Base-by-base conservation (phyloP, 768 basidiomycete species). In the Atractiella rhizophila region DNA sequence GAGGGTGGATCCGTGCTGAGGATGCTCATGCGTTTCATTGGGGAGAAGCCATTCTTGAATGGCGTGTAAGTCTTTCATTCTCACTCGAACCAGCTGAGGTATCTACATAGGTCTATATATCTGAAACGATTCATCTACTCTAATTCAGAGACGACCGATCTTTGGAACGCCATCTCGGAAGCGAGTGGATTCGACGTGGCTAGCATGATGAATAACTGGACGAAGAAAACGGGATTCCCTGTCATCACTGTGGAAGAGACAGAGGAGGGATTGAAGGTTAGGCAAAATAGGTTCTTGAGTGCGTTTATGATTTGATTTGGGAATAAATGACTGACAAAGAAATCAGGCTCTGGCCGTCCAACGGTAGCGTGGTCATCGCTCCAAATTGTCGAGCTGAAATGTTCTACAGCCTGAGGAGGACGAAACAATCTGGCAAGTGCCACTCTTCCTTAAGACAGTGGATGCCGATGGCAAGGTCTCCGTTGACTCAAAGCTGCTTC, bases 161-260 rank as follows among this genome's bases (percentile, higher is more conserved):
- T 96, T 4, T 91, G 82, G 78, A 64, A 73, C 41, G 83, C 81
- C 24, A 80, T 94, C 42, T 63, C 68, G 35, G 65, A 68, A 48
- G 71, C 82, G 2, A 77, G 73, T 29, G 74, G 67, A 7, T 55
- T 73, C 18, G 72, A 91, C 49, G 67, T 86, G 28, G 65, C 74
- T 3, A 64, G 65, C 36, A 65, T 94, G 51, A 85, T 94, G 79
- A 70, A 79, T 44, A 76, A 75, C 55, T 98, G 86, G 88, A 75
- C 82, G 28, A 68, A 70, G 39, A 77, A 81, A 65, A 74, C 70
- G 43, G 91, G 91, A 13, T 94, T 75, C 64, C 91, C 91, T 1
- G 73, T 96, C 20, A 57, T 96, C 41, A 76, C 71, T 25, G 80
- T 96, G 33, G 75, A 70, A 2, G 85, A 94, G 59, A 68, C 64